A percentile compares a stretch with the other conserved stretches of the same genome.
Conservation (phyloP, 2,329 filamentous ascomycete species). For the Paraphoma sp. region DNA sequence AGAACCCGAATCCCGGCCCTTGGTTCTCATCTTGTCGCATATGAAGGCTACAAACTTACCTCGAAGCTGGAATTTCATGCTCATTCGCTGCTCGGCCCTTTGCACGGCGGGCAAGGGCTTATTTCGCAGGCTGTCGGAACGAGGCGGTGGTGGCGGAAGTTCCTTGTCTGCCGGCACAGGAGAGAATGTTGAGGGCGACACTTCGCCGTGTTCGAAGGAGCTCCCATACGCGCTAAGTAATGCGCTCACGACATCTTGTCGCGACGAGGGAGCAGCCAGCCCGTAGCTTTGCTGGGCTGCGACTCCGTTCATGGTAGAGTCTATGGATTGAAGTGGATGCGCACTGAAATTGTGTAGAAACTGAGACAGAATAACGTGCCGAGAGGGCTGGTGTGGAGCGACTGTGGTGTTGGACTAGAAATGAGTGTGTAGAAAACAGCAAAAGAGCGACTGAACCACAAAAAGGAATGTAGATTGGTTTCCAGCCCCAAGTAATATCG, state of each 20-base stretch:
- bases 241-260: conserved; percentile 48
- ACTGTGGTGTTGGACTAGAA: neutral
- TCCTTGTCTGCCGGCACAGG: conserved; percentile 37
- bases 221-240: conserved; percentile 47
- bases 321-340: too few relatives aligned
- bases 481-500: conserved; percentile 30
- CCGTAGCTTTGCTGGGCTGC: conserved; percentile 31
- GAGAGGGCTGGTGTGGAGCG: neutral
- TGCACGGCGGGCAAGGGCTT: conserved; percentile 33
- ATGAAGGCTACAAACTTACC: conserved; percentile 21
- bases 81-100: conserved; percentile 30
- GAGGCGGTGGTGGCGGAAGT: conserved; percentile 38
- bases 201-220: conserved; percentile 33
- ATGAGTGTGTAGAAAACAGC: conserved; percentile 3
- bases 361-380: neutral
- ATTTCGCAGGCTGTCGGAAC: conserved; percentile 28
- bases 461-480: conserved; percentile 19
- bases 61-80: conserved; percentile 43
- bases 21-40: too few relatives aligned
- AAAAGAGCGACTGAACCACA: conserved; percentile 24
- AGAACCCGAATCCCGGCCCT: neutral
- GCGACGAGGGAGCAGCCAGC: conserved; percentile 34
- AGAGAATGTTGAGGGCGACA: conserved; percentile 29
- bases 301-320: conserved; percentile 31
- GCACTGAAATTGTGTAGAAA: neutral